Base-by-base conservation (phyloP, 441 rosid species). In the Jatropha multifida region DNA sequence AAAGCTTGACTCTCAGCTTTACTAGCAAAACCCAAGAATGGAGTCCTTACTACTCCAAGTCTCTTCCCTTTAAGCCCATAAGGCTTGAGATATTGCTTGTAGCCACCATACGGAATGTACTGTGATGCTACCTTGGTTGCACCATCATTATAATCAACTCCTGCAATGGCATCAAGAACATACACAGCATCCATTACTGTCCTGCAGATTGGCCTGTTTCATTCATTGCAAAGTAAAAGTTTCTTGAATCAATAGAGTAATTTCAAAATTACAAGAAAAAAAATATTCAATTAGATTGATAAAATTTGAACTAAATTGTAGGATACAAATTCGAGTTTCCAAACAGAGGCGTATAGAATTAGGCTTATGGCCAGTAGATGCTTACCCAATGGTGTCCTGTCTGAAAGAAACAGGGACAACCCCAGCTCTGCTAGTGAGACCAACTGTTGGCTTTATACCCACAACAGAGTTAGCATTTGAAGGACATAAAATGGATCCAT, bases 371-470 rank as follows among this genome's bases (percentile, higher is more conserved):
- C 32, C 32, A 32, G 32, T 32, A 32, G 32, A 32, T 17, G 56
- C 84, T 38, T 23, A 89, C 93, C 97, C 95, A 15, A 92, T 40
- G 7, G 83, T 89, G 86, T 92, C 98, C 78, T 89, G 96, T 79
- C 92, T 83, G 4, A 69, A 86, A 67, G 92, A 80, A 58, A 92
- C 23, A 18, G 94, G 97, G 69, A 90, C 78, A 59, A 89, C 93
- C 6, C 97, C 97, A 4, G 88, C 86, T 74, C 97, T 77, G 78
- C 96, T 90, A 2, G 96, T 92, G 79, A 94, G 90, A 41, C 96
- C 97, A 59, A 92, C 87, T 0, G 87, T 90, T 61, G 93, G 96
- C 80, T 94, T 94, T 58, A 92, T 76, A 37, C 98, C 96, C 7
- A 90, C 92, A 0, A 88, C 88, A 0, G 93, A 88, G 79, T 90